Conservation (phyloP, 2,329 filamentous ascomycete genomes). For the Fusarium robinianum region DNA sequence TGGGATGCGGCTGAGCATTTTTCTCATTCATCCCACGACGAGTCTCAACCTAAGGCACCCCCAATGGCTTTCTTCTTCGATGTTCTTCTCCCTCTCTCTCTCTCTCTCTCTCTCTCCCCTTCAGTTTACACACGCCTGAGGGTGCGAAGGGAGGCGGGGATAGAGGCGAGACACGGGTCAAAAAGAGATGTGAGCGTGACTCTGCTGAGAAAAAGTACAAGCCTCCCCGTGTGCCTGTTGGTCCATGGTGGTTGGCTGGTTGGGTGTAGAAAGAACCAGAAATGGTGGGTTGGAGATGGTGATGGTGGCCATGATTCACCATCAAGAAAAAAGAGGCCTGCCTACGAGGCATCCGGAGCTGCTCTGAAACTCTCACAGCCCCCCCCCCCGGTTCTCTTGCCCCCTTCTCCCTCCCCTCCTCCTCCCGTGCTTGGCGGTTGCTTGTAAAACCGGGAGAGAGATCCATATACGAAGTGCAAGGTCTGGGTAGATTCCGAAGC, state of each 20-base stretch:
- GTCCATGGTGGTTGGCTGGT: slow-evolving; percentile 22
- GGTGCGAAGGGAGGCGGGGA: too few species aligned
- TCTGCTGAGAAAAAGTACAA: slow-evolving; percentile 13
- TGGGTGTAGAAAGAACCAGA: slow-evolving; percentile 18
- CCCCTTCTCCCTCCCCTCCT: not conserved
- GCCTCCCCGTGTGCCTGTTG: slow-evolving; percentile 25
- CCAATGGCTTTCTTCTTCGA: too few species aligned
- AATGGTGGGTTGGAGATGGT: slow-evolving; percentile 28
- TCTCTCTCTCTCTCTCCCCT: too few species aligned
- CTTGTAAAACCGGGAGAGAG: slow-evolving; percentile 10
- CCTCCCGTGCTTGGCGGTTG: slow-evolving; percentile 1
- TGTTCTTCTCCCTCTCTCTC: too few species aligned
- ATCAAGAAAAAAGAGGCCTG: slow-evolving; percentile 4
- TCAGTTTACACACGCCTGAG: too few species aligned
- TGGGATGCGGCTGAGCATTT: too few species aligned
- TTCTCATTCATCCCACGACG: too few species aligned
- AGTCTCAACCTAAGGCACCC: too few species aligned
- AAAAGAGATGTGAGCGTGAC: slow-evolving; percentile 25
- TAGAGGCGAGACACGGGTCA: slow-evolving; percentile 7
- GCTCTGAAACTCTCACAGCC: slow-evolving; percentile 24
- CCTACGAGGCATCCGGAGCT: slow-evolving; percentile 6
- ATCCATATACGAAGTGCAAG: slow-evolving; percentile 25
- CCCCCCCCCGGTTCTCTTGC: slow-evolving; percentile 2
- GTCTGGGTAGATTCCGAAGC: slow-evolving; percentile 9
- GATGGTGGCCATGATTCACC: slow-evolving; percentile 21